phyloP scores from a whole-genome alignment of 352 stramenopile species.

The Thalassiosira sp. region DNA sequence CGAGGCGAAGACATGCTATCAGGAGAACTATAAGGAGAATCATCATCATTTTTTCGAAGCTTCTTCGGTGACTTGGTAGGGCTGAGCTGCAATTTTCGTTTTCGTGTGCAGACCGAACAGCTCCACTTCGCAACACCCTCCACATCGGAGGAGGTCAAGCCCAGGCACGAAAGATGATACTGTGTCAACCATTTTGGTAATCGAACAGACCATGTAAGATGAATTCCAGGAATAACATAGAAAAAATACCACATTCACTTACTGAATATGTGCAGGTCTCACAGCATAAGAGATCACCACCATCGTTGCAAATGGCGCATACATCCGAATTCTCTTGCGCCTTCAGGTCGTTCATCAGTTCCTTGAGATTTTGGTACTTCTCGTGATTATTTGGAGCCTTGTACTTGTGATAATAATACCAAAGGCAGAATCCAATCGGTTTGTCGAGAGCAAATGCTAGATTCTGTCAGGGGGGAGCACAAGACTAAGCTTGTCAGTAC shows the following conservation, averaged over 20 bases:
- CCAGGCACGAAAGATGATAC: conserved; percentile 37
- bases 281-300: conserved; percentile 45
- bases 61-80: conserved; percentile 10
- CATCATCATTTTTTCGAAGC: conserved; percentile 2
- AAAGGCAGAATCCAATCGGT: conserved; percentile 43
- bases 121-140: conserved; percentile 18
- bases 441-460: conserved; percentile 22
- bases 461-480: too few species aligned
- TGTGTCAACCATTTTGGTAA: neutral
- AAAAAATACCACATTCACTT: conserved; percentile 3
- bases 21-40: neutral
- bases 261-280: conserved; percentile 27
- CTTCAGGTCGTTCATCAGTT: conserved; percentile 15
- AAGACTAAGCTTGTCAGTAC: too few species aligned
- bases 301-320: conserved; percentile 42
- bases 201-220: neutral
- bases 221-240: neutral
- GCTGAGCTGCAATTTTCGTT: conserved; percentile 15
- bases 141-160: conserved; percentile 8
- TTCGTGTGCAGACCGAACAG: conserved; percentile 16
- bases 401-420: conserved; percentile 54
- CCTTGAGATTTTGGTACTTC: conserved; percentile 24
- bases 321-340: conserved; percentile 22
- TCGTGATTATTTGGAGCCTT: conserved; percentile 22
- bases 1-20: neutral